Percentiles rank a stretch among this genome's conserved stretches.
Evolutionary conservation across 805 yeast genomes (phyloP).

Genomic region (Hanseniaspora mollemarum): DNA sequence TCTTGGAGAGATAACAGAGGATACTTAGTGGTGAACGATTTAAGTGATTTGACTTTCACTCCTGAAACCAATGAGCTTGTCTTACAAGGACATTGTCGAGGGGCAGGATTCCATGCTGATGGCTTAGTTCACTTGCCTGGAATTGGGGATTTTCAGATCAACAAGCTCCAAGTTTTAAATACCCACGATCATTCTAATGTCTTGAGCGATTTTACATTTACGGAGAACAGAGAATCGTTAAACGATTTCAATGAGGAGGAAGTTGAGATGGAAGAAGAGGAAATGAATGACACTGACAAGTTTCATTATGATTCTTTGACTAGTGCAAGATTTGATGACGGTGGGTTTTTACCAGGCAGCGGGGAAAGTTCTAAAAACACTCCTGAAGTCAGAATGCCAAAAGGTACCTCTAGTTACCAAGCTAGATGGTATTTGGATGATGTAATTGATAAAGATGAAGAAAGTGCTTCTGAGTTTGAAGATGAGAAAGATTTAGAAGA

Average conservation of each 20-base stretch:
- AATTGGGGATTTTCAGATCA: conserved; percentile 75
- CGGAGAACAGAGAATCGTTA: conserved; percentile 42
- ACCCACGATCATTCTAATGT: conserved; percentile 22
- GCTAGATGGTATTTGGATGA: conserved; percentile 69
- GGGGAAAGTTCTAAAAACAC: conserved; percentile 19
- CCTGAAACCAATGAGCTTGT: conserved; percentile 34
- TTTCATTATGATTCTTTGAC: conserved; percentile 27
- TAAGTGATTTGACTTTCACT: conserved; percentile 29
- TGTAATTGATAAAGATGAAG: conserved; percentile 26
- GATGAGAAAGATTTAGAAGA: conserved; percentile 24
- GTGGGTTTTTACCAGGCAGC: conserved; percentile 32
- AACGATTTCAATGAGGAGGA: conserved; percentile 39
- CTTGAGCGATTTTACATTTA: conserved; percentile 25
- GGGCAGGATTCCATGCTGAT: conserved; percentile 68
- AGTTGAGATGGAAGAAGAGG: conserved; percentile 35
- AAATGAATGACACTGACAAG: conserved; percentile 17
- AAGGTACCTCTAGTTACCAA: conserved; percentile 70
- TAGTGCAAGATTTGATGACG: conserved; percentile 33
- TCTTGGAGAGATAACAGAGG: conserved; percentile 93
- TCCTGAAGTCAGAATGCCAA: conserved; percentile 44
- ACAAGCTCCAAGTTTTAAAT: conserved; percentile 41
- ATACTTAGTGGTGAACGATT: conserved; percentile 63
- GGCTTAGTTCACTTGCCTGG: conserved; percentile 79
- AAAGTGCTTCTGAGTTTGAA: conserved; percentile 32
- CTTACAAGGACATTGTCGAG: conserved; percentile 78